phyloP scores from a whole-genome alignment of 164 flowering plant species.

The Umbellularia californica region DNA sequence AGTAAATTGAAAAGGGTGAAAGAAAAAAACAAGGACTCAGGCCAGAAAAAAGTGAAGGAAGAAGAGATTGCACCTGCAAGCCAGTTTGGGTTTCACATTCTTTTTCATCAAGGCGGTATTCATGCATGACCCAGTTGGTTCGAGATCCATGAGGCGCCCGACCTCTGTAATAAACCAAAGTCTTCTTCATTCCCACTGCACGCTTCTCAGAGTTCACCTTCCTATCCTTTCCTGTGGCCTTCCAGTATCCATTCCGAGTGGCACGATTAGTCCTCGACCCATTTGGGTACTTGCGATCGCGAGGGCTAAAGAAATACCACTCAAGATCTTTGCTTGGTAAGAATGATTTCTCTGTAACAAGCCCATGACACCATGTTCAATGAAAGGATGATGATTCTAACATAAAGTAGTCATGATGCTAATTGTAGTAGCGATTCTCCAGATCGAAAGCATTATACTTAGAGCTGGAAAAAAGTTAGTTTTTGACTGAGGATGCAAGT shows the following conservation, averaged over 20 bases:
- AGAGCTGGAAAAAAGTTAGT: too few relatives aligned
- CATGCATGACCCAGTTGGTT: constrained; percentile 96
- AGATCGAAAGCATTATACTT: too few relatives aligned
- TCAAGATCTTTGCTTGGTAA: constrained; percentile 93
- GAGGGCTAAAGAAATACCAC: constrained; percentile 93
- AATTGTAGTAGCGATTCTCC: background rate
- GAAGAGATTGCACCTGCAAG: constrained; percentile 48
- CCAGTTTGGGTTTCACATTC: constrained; percentile 64
- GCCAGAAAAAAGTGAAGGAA: background rate
- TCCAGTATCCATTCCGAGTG: constrained; percentile 94
- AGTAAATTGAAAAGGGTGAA: background rate
- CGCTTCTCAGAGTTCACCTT: constrained; percentile 68
- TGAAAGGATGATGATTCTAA: background rate
- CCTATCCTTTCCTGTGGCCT: constrained; percentile 91
- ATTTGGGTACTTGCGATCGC: constrained; percentile 92
- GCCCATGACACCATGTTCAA: background rate
- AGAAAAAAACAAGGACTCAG: background rate
- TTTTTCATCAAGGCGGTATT: constrained; percentile 79
- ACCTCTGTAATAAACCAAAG: constrained; percentile 88
- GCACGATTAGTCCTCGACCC: constrained; percentile 96
- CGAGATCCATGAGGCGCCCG: constrained; percentile 89
- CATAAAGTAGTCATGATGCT: background rate
- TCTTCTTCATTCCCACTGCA: constrained; percentile 89
- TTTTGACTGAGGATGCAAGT: too few relatives aligned
- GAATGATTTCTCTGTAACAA: constrained; percentile 67